Evolutionary conservation across 2,329 filamentous ascomycete genomes (phyloP).

Genomic region (Aspergillus sp.): DNA sequence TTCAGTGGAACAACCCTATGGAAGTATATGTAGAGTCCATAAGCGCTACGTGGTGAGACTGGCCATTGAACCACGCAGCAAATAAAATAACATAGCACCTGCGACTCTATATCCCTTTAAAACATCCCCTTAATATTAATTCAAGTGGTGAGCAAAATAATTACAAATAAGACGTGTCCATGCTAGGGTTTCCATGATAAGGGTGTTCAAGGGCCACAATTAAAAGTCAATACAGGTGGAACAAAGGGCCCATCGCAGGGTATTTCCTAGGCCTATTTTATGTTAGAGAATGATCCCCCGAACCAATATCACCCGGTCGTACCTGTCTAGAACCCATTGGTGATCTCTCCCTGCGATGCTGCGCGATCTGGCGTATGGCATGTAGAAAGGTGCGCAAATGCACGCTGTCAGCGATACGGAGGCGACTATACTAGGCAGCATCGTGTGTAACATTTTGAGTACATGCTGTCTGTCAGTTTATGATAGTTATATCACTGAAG

Average conservation of each 20-base stretch:
- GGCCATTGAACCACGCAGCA: too few relatives aligned
- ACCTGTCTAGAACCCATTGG: background rate
- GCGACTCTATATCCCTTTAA: too few relatives aligned
- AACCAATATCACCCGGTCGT: too few relatives aligned
- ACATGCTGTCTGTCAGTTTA: background rate
- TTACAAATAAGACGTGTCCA: too few relatives aligned
- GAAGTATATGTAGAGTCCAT: too few relatives aligned
- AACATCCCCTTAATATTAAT: too few relatives aligned
- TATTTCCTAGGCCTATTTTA: background rate
- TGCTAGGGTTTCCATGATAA: too few relatives aligned
- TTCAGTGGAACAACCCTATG: too few relatives aligned
- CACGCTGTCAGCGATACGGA: constrained; percentile 4
- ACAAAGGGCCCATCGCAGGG: background rate
- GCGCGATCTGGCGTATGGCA: constrained; percentile 7
- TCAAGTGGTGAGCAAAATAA: too few relatives aligned
- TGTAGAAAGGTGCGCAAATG: constrained; percentile 11
- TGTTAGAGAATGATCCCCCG: background rate
- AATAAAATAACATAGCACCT: too few relatives aligned
- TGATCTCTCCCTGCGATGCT: background rate
- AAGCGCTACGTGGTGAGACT: too few relatives aligned
- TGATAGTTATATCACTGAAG: background rate
- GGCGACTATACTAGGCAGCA: background rate
- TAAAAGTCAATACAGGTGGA: constrained; percentile 2
- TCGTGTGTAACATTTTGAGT: background rate
- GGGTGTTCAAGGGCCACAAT: too few relatives aligned